A percentile compares a stretch with the other conserved stretches of the same genome.
Conservation (phyloP, 306 rosid species). For the Vachellia pachyceras region DNA sequence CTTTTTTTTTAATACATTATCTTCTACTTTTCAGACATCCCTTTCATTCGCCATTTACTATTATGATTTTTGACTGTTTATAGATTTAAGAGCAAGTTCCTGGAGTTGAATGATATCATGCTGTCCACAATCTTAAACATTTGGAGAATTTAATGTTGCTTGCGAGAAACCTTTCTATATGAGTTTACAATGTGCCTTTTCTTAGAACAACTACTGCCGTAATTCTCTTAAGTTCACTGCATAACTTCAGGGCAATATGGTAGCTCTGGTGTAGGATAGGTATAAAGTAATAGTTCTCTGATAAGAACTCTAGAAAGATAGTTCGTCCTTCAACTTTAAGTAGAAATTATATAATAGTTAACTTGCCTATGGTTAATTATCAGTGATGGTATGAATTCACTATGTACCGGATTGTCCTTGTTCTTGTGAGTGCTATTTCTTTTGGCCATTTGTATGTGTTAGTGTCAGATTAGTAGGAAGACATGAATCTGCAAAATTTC, state of each 20-base stretch:
- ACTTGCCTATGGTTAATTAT: background rate
- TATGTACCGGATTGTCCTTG: constrained; percentile 9
- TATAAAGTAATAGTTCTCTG: constrained; percentile 9
- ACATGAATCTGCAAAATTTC: constrained; percentile 8
- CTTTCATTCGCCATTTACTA: constrained; percentile 9
- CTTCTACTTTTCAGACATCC: background rate
- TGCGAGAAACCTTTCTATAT: constrained; percentile 9
- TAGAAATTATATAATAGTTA: no score
- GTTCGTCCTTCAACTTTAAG: background rate
- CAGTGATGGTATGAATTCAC: constrained; percentile 11
- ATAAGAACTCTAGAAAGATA: constrained; percentile 5
- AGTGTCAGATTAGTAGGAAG: background rate
- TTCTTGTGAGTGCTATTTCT: constrained; percentile 5
- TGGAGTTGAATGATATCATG: background rate
- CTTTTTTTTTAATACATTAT: background rate
- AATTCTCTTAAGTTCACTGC: constrained; percentile 9
- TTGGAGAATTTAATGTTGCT: constrained; percentile 5
- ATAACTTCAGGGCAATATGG: constrained; percentile 2
- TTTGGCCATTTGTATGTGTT: background rate
- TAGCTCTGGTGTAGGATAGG: constrained; percentile 19
- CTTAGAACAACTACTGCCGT: constrained; percentile 10
- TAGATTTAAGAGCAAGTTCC: constrained; percentile 3
- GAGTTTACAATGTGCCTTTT: constrained; percentile 14
- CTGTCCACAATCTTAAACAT: background rate
- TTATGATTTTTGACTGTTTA: constrained; percentile 22